Base-by-base conservation (phyloP, 2,329 filamentous ascomycete genomes). In the Colletotrichum lini region DNA sequence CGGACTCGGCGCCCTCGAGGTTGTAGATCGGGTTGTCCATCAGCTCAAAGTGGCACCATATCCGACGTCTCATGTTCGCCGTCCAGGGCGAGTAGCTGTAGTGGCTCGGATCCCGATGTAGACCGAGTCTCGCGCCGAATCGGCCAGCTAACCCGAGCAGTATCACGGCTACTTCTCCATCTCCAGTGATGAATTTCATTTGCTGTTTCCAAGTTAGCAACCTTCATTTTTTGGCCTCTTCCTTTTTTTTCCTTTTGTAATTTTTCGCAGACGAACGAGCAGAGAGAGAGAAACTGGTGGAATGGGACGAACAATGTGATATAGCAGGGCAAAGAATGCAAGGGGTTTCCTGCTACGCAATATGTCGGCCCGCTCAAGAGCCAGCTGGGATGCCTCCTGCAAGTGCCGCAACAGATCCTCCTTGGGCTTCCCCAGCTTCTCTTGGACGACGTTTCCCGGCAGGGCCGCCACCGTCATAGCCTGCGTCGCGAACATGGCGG, bases 1-100 rank as follows among this genome's bases (percentile, higher is more conserved):
- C 67, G 16, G 73, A 74, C 21, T 74, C 73, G 12, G 72, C 72
- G 15, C 73, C 72, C 23, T 74, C 73, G 3, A 64, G 64, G 40
- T 74, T 74, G 45, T 73, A 74, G 38, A 53, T 6, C 7, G 70
- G 73, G 23, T 73, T 74, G 54, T 74, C 73, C 52, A 74, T 45
- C 16, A 73, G 42, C n/a, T 74, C 54, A 5, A 74, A 74, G 21
- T 74, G 62, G 15, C 26, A 45, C 69, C 69, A 72, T 15, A 64
- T 35, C 15, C 69, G 49, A 9, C 65, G 65, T 26, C 69, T 58
- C 69, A 72, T 60, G 7, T 72, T 62, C 23, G 58, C 53, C n/a
- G 53, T 30, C 69, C 69, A 72, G 3, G 69, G 65, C 2, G 69
- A 59, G 15, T 72, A 72, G 16, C 52, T 70, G n/a, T 72, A 70